Conservation (phyloP, 441 rosid species). For the Pelargonium australe region DNA sequence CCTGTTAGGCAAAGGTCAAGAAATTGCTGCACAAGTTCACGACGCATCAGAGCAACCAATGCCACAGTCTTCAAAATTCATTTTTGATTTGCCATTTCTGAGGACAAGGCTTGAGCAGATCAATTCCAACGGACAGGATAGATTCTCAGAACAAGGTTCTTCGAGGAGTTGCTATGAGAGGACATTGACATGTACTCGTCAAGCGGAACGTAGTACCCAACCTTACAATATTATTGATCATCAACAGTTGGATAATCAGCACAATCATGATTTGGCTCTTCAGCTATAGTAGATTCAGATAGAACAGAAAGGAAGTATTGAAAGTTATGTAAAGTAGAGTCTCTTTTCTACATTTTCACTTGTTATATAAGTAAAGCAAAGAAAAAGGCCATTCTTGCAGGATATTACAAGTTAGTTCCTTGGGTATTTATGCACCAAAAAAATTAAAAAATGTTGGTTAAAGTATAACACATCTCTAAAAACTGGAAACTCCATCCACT, state of each 20-base stretch:
- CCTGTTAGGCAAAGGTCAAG: too few relatives aligned
- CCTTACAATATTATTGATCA: slow-evolving; percentile 15
- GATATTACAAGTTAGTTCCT: too few relatives aligned
- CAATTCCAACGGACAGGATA: slow-evolving; percentile 21
- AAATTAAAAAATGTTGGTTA: too few relatives aligned
- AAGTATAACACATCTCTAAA: too few relatives aligned
- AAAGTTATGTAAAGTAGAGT: too few relatives aligned
- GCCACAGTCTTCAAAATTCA: slow-evolving; percentile 22
- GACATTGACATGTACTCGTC: background rate
- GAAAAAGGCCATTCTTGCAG: too few relatives aligned
- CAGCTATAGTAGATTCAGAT: slow-evolving; percentile 20
- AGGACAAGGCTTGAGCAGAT: slow-evolving; percentile 33
- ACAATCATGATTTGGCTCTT: slow-evolving; percentile 19
- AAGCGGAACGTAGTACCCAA: slow-evolving; percentile 9
- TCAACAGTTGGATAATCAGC: slow-evolving; percentile 23
- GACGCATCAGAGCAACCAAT: slow-evolving; percentile 9
- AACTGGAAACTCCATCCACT: too few relatives aligned
- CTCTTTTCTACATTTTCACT: too few relatives aligned
- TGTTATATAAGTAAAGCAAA: too few relatives aligned
- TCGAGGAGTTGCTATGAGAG: slow-evolving; percentile 3
- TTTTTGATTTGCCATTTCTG: slow-evolving; percentile 37
- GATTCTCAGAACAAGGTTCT: slow-evolving; percentile 14
- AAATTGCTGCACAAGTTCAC: too few relatives aligned
- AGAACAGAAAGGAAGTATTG: background rate
- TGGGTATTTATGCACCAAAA: too few relatives aligned